These are phyloP conservation scores for Euphorbia schlechtendalii DNA, from an alignment of 441 rosid species.

Conservation along the genomic window DNA sequence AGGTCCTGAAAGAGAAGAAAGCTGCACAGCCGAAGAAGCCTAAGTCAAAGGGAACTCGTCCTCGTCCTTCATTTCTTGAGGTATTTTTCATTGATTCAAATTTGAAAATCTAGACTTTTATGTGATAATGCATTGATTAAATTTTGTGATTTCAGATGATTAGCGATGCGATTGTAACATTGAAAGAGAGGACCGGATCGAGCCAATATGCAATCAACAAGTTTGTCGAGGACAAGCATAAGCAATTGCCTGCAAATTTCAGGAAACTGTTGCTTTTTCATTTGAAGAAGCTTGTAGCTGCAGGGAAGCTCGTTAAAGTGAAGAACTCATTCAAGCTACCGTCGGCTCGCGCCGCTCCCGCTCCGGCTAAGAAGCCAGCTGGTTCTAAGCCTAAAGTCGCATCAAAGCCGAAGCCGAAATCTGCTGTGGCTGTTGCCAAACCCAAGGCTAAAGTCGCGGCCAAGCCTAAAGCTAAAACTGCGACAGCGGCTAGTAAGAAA, in stretches of 20 bases:
- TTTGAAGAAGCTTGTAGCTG: constrained; percentile 62
- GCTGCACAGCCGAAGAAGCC: constrained; percentile 41
- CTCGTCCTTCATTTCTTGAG: constrained; percentile 40
- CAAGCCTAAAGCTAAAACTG: constrained; percentile 16
- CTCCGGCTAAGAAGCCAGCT: constrained; percentile 25
- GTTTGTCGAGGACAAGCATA: constrained; percentile 72
- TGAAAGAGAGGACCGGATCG: constrained; percentile 83
- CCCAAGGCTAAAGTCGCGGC: constrained; percentile 18
- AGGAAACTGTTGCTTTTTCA: constrained; percentile 54
- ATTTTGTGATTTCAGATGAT: constrained; percentile 46
- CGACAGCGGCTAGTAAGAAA: constrained; percentile 13
- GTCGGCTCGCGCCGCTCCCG: constrained; percentile 18
- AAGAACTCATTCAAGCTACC: constrained; percentile 71
- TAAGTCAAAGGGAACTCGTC: constrained; percentile 29
- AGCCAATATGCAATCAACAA: constrained; percentile 85
- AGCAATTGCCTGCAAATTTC: constrained; percentile 52
- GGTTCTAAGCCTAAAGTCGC: constrained; percentile 19
- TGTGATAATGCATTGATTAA: background rate
- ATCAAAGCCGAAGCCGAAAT: constrained; percentile 31
- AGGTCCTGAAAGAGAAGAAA: constrained; percentile 32
- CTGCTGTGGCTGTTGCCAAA: constrained; percentile 30
- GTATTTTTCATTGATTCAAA: background rate
- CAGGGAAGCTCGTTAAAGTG: constrained; percentile 67
- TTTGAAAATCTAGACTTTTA: background rate
- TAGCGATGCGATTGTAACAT: constrained; percentile 56